Evolutionary conservation across 2,329 filamentous ascomycete species (phyloP), one percentile per base, ranked within the genome.

Genomic region (Boeremia lycopersici): DNA sequence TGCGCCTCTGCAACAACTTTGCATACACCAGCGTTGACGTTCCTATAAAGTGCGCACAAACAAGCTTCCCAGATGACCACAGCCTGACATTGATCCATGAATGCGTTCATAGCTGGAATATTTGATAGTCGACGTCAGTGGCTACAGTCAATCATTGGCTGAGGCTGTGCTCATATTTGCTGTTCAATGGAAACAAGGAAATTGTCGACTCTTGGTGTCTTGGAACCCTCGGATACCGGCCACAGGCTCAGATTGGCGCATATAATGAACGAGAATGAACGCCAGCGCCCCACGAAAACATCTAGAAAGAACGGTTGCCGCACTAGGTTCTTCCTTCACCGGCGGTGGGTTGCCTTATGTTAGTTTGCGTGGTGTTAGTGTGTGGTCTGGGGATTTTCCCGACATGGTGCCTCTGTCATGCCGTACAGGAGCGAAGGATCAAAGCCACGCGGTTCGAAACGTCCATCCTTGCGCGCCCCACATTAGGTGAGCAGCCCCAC

Each of bases 361-460:
- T 5, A n/a, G n/a, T 39, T 23, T 26, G 9, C 4, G 13, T 17
- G 35, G 23, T 29, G 13, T 15, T 53, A 10, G 26, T 19, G 19
- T 46, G 52, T n/a, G 10, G 52, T 46, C 30, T 13, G 13, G 34
- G 9, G 52, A 55, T 55, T 42, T 55, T 26, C 40, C 52, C 52
- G 52, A 54, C 34, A 26, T 46, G 30, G 35, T 31, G 52, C 42
- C 52, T 35, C 29, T 25, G 12, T 36, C 19, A 55, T 55, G 46
- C 26, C 36, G 34, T 44, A 45, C 45, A 45, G 39, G 33, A 23
- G 41, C 51, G 52, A 42, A 33, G 52, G 36, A 46, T 38, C 13
- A 25, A 25, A 35, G 46, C 46, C 46, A 55, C 41, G 46, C 46
- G 46, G 26, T 42, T 28, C 39, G n/a, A 28, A 12, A 34, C 8